A percentile compares a stretch with the other conserved stretches of the same genome.
Conservation (phyloP, 345 rosid species). For the Eucalyptus viminalis region DNA sequence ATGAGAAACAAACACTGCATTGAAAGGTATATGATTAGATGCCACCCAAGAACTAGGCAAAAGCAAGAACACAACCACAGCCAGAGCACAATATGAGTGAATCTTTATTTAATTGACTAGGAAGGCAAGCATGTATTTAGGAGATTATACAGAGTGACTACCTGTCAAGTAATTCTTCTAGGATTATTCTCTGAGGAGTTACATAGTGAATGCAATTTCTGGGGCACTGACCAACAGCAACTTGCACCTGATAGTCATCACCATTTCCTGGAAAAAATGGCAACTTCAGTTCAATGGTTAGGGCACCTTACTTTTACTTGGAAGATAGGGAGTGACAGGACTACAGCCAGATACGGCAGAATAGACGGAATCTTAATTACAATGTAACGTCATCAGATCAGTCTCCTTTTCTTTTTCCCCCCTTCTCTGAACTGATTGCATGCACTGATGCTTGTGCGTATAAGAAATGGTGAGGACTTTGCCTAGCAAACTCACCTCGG, state of each 20-base stretch:
- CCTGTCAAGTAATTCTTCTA: conserved; percentile 78
- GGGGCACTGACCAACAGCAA: conserved; percentile 79
- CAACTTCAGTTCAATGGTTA: background rate
- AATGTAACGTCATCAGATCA: background rate
- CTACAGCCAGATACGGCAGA: background rate
- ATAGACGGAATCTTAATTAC: background rate
- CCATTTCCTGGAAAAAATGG: conserved; percentile 29
- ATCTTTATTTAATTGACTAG: background rate
- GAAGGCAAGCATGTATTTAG: background rate
- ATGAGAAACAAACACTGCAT: background rate
- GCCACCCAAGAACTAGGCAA: background rate
- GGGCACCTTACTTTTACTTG: background rate
- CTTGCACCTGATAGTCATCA: conserved; percentile 65
- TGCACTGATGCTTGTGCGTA: background rate
- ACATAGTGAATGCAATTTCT: conserved; percentile 80
- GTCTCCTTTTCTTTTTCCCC: background rate
- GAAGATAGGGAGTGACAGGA: background rate
- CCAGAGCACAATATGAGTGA: background rate
- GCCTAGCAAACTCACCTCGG: conserved; percentile 37
- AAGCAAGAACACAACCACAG: background rate
- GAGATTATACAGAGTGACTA: background rate
- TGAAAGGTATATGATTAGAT: background rate
- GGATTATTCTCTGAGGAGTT: conserved; percentile 72
- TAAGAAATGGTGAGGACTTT: background rate
- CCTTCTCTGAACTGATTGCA: background rate